Percentiles rank a stretch among this genome's conserved stretches.
These are phyloP conservation scores for Cryphonectria japonica DNA, from an alignment of 2,329 filamentous ascomycete species.

Conservation along the genomic window DNA sequence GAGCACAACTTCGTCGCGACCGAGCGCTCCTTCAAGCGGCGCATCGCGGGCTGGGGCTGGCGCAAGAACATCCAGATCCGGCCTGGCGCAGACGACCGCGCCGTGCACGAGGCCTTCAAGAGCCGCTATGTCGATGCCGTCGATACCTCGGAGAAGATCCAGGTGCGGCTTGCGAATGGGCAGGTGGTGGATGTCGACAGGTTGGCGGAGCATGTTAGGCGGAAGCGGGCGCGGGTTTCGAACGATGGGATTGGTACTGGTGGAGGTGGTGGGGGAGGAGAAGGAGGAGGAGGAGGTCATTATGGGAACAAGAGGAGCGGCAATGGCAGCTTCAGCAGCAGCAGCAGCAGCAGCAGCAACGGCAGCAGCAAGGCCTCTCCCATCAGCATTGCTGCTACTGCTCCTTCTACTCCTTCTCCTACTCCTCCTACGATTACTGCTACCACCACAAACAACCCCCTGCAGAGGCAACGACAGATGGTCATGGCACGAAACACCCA, in stretches of 20 bases:
- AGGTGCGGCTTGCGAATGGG: conserved; percentile 13
- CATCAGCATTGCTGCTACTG: background rate
- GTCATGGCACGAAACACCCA: background rate
- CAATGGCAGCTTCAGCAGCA: background rate
- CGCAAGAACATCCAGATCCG: conserved; percentile 18
- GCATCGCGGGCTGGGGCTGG: conserved; percentile 18
- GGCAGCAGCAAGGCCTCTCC: background rate
- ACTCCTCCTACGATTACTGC: background rate
- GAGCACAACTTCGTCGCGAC: conserved; percentile 18
- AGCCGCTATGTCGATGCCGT: conserved; percentile 6
- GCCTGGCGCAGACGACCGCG: conserved; percentile 9
- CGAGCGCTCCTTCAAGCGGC: conserved; percentile 15
- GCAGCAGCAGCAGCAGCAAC: background rate
- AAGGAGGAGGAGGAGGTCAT: too few species aligned
- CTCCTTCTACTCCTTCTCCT: background rate
- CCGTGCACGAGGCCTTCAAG: conserved; percentile 6
- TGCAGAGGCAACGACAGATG: background rate
- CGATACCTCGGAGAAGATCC: conserved; percentile 1
- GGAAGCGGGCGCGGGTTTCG: background rate
- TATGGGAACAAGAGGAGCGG: background rate
- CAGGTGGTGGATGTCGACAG: conserved; percentile 12
- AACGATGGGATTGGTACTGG: background rate
- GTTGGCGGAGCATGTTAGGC: conserved; percentile 13
- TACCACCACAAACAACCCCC: background rate
- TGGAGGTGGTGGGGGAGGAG: too few species aligned